Conservation (phyloP, 768 basidiomycete genomes). For the Auricularia cornea region DNA sequence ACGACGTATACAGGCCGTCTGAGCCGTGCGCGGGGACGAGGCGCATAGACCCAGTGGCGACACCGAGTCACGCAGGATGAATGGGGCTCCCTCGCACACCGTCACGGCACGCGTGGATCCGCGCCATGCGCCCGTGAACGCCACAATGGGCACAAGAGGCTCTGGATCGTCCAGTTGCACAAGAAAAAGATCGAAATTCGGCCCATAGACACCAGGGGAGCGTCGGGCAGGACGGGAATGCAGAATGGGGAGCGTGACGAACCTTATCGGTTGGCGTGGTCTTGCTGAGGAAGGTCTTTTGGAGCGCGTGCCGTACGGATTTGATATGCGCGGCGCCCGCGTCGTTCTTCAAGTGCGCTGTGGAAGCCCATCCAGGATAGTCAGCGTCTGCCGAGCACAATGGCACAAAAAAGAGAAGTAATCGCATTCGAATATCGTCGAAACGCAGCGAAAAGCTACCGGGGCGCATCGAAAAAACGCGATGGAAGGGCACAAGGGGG, state of each 20-base stretch:
- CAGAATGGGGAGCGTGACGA: conserved; percentile 14
- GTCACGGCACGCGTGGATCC: too few relatives aligned
- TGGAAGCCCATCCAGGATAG: conserved; percentile 2
- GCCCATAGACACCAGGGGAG: conserved; percentile 16
- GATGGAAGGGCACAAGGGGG: conserved; percentile 9
- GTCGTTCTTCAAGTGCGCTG: conserved; percentile 42
- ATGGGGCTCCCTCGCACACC: too few relatives aligned
- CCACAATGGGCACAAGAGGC: too few relatives aligned
- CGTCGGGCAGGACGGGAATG: neutral
- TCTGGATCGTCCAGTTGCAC: too few relatives aligned
- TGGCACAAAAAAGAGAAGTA: neutral
- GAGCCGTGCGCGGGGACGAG: too few relatives aligned
- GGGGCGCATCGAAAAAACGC: neutral
- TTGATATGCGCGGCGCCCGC: conserved; percentile 67
- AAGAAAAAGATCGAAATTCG: too few relatives aligned
- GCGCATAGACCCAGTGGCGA: too few relatives aligned
- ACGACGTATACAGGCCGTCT: too few relatives aligned
- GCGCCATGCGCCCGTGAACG: too few relatives aligned
- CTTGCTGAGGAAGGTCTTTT: conserved; percentile 71
- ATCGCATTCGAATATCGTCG: too few relatives aligned
- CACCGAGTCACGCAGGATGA: too few relatives aligned
- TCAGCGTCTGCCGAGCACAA: conserved; percentile 4
- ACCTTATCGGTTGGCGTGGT: conserved; percentile 58
- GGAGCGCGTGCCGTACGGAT: conserved; percentile 87
- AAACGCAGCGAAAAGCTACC: too few relatives aligned